Base-by-base conservation (phyloP, 73 alveolate genomes). In the Paramecium sexaurelia region DNA sequence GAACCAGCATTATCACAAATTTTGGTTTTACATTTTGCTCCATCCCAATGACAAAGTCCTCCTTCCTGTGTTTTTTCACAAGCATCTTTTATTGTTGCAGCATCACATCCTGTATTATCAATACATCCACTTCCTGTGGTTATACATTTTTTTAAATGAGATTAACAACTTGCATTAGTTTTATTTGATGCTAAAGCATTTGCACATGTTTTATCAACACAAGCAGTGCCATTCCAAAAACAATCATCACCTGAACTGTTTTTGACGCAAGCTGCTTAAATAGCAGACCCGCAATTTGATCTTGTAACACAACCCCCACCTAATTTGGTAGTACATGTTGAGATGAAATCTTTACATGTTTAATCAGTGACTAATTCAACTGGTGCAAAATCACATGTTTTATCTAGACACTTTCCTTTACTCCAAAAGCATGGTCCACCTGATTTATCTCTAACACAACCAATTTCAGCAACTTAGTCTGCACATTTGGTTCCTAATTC, bases 261-360 rank as follows among this genome's bases (percentile, higher is more conserved):
- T 0, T 7, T 73, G 6, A 73, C 37, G 11, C 87, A 73, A n/a
- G 87, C 87, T 0, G 87, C 55, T 39, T 39, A n/a, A 0, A 15
- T 73, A 11, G 29, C 55, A 0, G 19, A 5, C 11, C 61, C 55
- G 11, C 87, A 73, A 20, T 17, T 24, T 13, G 55, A 13, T 73
- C 87, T 73, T 73, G 87, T 73, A 27, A 33, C 32, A 73, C 87
- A 73, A 20, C 87, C 87, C 43, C 87, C 87, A 17, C 66, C 87
- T 73, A 33, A 3, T 17, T 73, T 73, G 1, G 87, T 73, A 27
- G 87, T 73, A 73, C 87, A 73, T 33, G 87, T 32, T 10, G 87
- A 19, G 3, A 73, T 33, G 6, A 73, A 33, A 7, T 15, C 8
- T 73, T 33, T 27, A 37, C 87, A 73, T 33, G 17, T 35, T 10